These are phyloP conservation scores for Termitomyces sp. DNA, from an alignment of 768 basidiomycete genomes.

Conservation along the genomic window DNA sequence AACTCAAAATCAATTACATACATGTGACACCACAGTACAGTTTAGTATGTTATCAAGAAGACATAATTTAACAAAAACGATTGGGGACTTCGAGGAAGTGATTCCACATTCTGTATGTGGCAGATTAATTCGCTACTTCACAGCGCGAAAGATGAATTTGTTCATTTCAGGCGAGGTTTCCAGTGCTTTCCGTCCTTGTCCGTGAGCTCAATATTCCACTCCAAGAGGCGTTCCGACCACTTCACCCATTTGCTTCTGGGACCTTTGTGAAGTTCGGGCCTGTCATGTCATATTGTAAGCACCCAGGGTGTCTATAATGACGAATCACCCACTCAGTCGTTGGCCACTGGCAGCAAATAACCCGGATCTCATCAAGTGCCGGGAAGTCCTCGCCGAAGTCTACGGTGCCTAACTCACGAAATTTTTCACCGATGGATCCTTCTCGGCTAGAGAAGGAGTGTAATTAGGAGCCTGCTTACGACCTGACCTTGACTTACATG, in stretches of 20 bases:
- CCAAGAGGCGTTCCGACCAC: slow-evolving; percentile 6
- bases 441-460: not conserved
- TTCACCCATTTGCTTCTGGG: slow-evolving; percentile 6
- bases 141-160: not conserved
- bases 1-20: not conserved
- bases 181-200: slow-evolving; percentile 3
- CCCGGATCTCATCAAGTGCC: not conserved
- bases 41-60: not conserved
- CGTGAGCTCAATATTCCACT: slow-evolving; percentile 1
- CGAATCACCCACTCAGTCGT: slow-evolving; percentile 1
- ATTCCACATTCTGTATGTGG: not conserved
- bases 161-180: slow-evolving; percentile 5
- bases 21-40: too few relatives aligned
- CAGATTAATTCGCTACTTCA: not conserved
- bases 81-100: not conserved
- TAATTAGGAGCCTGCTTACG: too few relatives aligned
- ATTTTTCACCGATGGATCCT: not conserved
- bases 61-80: not conserved
- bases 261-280: slow-evolving; percentile 1
- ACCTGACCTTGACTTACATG: not conserved
- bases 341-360: not conserved
- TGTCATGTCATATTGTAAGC: not conserved
- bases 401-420: not conserved
- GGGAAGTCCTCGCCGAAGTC: not conserved
- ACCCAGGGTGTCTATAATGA: not conserved